phyloP scores from a whole-genome alignment of 139 green algal genomes.

The Tetraselmis striata region DNA sequence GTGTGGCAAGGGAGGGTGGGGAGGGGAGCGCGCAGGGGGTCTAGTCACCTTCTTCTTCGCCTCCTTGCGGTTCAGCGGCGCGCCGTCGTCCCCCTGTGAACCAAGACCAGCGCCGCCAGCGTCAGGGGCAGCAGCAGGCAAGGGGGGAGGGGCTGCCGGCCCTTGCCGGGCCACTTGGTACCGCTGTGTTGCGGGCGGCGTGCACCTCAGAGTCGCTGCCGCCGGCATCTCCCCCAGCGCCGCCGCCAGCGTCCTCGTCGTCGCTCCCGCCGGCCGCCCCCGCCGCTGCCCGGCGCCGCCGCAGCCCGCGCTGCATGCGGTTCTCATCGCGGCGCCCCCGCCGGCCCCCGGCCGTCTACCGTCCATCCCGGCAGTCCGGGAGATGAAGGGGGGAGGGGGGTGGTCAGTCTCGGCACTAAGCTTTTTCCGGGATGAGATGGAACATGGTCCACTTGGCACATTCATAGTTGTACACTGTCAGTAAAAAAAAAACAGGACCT shows the following conservation, averaged over 20 bases:
- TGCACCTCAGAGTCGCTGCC: neutral
- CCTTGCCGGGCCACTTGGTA: no score
- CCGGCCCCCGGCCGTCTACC: no score
- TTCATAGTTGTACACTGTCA: neutral
- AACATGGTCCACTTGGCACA: neutral
- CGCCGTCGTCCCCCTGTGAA: neutral
- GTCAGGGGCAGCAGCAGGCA: no score
- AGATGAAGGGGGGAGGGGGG: neutral
- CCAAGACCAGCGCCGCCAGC: neutral
- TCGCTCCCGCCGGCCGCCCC: no score
- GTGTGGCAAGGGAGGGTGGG: no score
- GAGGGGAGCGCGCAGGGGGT: no score
- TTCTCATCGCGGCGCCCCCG: neutral
- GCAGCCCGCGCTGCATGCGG: neutral
- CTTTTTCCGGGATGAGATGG: neutral
- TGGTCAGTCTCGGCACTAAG: neutral
- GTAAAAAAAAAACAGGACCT: neutral
- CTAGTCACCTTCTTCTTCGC: slow-evolving; percentile 3
- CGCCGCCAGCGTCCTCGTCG: neutral
- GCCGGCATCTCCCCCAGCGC: neutral
- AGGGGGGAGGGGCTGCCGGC: no score
- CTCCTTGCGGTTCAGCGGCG: slow-evolving; percentile 10
- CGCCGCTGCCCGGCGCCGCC: no score
- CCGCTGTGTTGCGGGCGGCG: neutral
- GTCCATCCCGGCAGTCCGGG: neutral